These are phyloP conservation scores for Sporothrix protearum DNA, from an alignment of 2,329 filamentous ascomycete genomes.

Conservation along the genomic window DNA sequence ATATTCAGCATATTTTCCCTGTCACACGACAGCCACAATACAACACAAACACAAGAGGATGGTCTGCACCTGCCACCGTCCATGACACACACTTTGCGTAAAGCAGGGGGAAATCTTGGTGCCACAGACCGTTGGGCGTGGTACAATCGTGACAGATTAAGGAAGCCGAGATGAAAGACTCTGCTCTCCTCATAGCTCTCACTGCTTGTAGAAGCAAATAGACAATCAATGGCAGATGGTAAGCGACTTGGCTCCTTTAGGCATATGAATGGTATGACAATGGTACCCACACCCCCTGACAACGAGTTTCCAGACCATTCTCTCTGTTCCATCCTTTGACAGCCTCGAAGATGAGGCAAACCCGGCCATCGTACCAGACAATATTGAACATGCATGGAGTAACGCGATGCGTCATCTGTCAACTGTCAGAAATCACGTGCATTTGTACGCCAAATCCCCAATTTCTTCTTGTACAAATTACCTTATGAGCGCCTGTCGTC, in stretches of 20 bases:
- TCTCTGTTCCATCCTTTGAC: neutral
- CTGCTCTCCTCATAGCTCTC: neutral
- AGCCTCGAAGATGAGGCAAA: constrained; percentile 3
- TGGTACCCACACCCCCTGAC: neutral
- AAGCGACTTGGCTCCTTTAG: neutral
- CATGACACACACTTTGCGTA: neutral
- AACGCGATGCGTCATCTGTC: neutral
- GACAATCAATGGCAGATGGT: neutral
- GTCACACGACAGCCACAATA: neutral
- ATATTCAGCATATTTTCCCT: neutral
- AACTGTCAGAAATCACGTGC: constrained; percentile 20
- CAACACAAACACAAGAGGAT: neutral
- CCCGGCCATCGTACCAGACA: neutral
- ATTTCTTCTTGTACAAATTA: neutral
- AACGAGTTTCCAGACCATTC: neutral
- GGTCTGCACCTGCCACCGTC: neutral
- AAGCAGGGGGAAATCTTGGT: neutral
- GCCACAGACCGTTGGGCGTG: neutral
- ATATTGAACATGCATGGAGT: neutral
- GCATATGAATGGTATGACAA: neutral
- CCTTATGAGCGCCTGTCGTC: neutral
- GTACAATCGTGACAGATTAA: neutral
- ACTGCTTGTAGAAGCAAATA: neutral
- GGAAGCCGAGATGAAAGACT: neutral
- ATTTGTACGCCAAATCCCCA: neutral